Percentiles rank a stretch among this genome's conserved stretches.
Conservation (phyloP, 441 rosid species). For the Gossypium schwendimanii region DNA sequence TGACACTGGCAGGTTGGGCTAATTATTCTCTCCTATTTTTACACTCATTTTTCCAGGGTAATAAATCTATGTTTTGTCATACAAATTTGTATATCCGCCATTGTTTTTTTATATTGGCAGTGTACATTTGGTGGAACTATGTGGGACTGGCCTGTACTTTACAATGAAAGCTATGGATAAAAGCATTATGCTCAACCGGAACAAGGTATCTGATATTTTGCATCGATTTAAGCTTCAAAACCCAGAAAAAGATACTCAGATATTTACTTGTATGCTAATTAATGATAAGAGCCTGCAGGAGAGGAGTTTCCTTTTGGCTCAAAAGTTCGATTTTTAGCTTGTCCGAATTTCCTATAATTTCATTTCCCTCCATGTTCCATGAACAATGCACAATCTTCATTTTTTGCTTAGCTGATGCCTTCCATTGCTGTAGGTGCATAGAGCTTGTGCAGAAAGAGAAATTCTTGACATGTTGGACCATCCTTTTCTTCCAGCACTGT, state of each 20-base stretch:
- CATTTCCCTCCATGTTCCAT: not conserved
- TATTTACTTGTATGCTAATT: not conserved
- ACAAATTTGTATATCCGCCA: not conserved
- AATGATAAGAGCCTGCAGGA: not conserved
- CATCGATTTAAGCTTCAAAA: not conserved
- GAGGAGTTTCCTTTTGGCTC: not conserved
- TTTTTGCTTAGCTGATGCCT: not conserved
- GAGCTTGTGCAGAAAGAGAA: constrained; percentile 97
- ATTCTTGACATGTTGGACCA: constrained; percentile 87
- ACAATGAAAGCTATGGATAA: constrained; percentile 99
- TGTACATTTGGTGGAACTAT: constrained; percentile 86
- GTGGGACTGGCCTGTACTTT: constrained; percentile 59
- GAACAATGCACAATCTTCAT: not conserved
- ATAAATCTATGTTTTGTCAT: not conserved
- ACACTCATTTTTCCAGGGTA: not conserved
- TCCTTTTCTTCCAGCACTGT: constrained; percentile 89
- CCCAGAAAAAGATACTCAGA: not conserved
- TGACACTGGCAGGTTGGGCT: constrained; percentile 89
- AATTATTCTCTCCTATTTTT: not conserved
- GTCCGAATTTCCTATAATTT: not conserved
- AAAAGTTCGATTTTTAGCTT: not conserved
- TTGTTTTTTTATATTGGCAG: constrained; percentile 31
- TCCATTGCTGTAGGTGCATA: constrained; percentile 63
- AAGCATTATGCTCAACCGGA: constrained; percentile 78
- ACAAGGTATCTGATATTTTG: constrained; percentile 47